Evolutionary conservation across 2,329 filamentous ascomycete genomes (phyloP), one percentile per base, ranked within the genome.

Genomic region (Colletotrichum graminicola): DNA sequence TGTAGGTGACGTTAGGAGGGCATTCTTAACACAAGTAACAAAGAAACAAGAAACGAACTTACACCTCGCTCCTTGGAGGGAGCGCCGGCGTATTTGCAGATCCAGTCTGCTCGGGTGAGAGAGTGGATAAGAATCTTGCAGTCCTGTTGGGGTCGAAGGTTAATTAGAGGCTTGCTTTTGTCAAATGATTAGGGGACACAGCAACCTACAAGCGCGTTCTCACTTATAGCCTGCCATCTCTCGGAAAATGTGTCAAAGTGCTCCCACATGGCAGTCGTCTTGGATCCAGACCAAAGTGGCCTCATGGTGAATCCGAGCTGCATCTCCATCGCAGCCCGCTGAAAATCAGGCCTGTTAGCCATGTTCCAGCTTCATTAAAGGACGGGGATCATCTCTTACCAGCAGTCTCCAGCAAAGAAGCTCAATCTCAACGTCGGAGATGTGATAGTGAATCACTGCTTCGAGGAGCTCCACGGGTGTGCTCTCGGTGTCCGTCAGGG

Each of bases 121-220:
- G 66, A 69, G 23, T 69, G 66, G 1, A 69, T 11, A 1, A 65
- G 36, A 7, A 64, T 41, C 26, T 69, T 69, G 36, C 66, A 69
- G 10, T 69, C 66, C 66, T 69, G 5, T n/a, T 0, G 10, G 10
- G 5, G 45, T 8, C 1, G 26, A 3, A 26, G 18, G 32, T 52
- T 23, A 52, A 23, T 52, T 23, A 52, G 45, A 21, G 8, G 39
- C 7, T 39, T 12, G 11, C 11, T 39, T 39, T 3, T 16, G 32
- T 5, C 21, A 5, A 14, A 36, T 36, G 7, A 23, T 12, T 10
- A 8, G n/a, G 21, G 18, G 2, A 2, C 5, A 14, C 8, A 6
- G n/a, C 2, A 5, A 45, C 41, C 2, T 26, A 68, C 66, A 5
- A 59, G 36, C 2, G 65, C n/a, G 23, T 64, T 47, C 0, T 8